Conservation (phyloP, 2,329 filamentous ascomycete species). For the Trichoderma oligosporum region DNA sequence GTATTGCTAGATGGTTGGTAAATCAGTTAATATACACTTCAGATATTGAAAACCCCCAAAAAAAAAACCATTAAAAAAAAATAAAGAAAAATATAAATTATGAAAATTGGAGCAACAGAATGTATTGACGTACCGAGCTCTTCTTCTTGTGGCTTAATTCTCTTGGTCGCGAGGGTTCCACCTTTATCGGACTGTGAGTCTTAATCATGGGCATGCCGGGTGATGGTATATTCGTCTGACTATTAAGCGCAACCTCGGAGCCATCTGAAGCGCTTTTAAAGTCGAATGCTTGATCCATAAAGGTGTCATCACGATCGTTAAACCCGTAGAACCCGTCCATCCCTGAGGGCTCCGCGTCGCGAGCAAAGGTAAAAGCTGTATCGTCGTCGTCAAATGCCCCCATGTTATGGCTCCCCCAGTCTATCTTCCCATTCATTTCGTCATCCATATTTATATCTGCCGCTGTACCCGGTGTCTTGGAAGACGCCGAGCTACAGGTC, state of each 20-base stretch:
- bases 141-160: constrained; percentile 37
- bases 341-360: constrained; percentile 26
- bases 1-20: constrained; percentile 42
- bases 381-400: constrained; percentile 39
- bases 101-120: constrained; percentile 15
- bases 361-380: constrained; percentile 35
- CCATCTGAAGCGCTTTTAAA: constrained; percentile 59
- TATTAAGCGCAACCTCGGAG: constrained; percentile 39
- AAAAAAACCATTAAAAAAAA: no score
- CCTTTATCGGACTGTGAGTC: constrained; percentile 31
- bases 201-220: constrained; percentile 43
- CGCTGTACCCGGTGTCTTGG: constrained; percentile 40
- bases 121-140: constrained; percentile 37
- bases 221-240: constrained; percentile 38
- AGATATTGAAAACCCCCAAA: no score
- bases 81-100: background rate
- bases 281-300: constrained; percentile 51
- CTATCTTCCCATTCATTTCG: constrained; percentile 37
- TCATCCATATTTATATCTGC: constrained; percentile 45
- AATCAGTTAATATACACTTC: no score
- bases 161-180: constrained; percentile 36
- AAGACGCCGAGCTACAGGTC: constrained; percentile 45
- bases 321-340: constrained; percentile 33
- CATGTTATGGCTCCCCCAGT: constrained; percentile 41
- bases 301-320: constrained; percentile 38